Evolutionary conservation across 306 rosid species (phyloP).

Genomic region (Nissolia schottii): DNA sequence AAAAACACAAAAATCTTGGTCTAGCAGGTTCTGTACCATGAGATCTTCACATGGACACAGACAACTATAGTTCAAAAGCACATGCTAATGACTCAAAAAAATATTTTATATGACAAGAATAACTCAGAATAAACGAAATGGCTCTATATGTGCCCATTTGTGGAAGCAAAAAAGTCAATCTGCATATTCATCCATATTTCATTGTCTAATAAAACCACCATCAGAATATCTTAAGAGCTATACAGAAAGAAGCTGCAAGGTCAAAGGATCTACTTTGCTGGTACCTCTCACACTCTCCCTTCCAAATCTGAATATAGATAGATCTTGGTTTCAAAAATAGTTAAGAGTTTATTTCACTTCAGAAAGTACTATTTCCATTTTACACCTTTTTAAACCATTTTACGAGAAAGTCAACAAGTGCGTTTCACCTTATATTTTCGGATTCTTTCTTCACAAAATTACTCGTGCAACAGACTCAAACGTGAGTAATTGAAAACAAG

Average conservation of each 20-base stretch:
- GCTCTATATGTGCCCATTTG: background rate
- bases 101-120: background rate
- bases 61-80: background rate
- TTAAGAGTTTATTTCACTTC: background rate
- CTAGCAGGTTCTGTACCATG: constrained; percentile 6
- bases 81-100: no score
- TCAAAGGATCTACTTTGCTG: background rate
- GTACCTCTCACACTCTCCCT: background rate
- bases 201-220: background rate
- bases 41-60: constrained; percentile 9
- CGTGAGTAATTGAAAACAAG: background rate
- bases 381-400: background rate
- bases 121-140: background rate
- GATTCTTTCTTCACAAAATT: background rate
- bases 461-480: constrained; percentile 9
- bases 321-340: constrained; percentile 1
- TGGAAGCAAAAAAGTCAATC: background rate
- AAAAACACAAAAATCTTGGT: constrained; percentile 8
- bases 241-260: background rate
- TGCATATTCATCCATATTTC: constrained; percentile 11
- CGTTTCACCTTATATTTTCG: background rate
- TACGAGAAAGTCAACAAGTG: background rate
- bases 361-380: background rate
- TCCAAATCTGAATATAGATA: constrained; percentile 3
- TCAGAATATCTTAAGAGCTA: background rate